A percentile compares a stretch with the other conserved stretches of the same genome.
These are phyloP conservation scores for Zygotorulaspora mrakii DNA, from an alignment of 1,139 yeast species.

Conservation along the genomic window DNA sequence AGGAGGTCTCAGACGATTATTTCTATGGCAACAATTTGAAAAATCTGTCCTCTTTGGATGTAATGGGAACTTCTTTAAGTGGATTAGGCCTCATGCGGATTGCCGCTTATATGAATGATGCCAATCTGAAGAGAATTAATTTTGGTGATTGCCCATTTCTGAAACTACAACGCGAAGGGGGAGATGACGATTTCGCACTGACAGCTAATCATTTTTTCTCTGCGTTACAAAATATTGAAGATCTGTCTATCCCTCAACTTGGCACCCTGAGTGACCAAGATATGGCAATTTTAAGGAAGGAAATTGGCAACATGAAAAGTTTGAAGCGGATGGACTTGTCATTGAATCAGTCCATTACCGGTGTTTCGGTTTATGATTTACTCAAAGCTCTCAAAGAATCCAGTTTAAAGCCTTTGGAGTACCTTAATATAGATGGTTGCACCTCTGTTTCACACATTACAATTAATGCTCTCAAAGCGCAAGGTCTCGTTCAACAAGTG, in stretches of 20 bases:
- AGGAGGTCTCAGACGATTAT: conserved; percentile 11
- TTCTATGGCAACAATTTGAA: conserved; percentile 20
- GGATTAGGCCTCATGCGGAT: conserved; percentile 25
- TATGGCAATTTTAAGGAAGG: conserved; percentile 18
- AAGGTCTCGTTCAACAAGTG: conserved; percentile 22
- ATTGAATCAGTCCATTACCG: conserved; percentile 31
- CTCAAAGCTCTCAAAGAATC: conserved; percentile 20
- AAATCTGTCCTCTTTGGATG: conserved; percentile 23
- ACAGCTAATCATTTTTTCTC: conserved; percentile 17
- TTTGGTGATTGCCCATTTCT: conserved; percentile 33
- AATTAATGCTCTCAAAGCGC: conserved; percentile 24
- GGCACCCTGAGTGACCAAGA: conserved; percentile 26
- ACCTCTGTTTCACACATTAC: conserved; percentile 31
- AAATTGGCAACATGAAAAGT: conserved; percentile 16
- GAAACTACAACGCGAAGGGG: conserved; percentile 16
- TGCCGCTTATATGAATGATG: conserved; percentile 14
- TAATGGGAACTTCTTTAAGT: conserved; percentile 34
- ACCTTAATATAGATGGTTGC: conserved; percentile 31
- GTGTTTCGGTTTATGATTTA: conserved; percentile 33
- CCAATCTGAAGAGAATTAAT: conserved; percentile 21
- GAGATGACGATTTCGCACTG: conserved; percentile 14
- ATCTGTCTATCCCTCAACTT: conserved; percentile 28
- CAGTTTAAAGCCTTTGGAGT: conserved; percentile 22
- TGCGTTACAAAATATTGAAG: conserved; percentile 20
- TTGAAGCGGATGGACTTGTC: conserved; percentile 31